Conservation (phyloP, 2,329 filamentous ascomycete genomes). For the Neofusicoccum sp. region DNA sequence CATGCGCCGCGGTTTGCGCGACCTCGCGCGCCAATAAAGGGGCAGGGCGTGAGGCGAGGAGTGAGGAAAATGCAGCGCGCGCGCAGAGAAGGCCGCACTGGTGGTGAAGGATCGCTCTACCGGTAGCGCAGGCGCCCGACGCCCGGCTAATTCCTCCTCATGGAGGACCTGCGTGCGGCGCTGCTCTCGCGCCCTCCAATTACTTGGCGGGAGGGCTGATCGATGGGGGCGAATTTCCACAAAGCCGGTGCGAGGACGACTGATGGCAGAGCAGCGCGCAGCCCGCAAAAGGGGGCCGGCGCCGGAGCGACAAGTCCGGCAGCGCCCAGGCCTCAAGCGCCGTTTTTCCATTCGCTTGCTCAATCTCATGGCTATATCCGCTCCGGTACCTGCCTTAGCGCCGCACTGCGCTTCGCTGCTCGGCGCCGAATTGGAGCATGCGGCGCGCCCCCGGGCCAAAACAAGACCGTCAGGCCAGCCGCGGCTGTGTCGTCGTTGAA, state of each 20-base stretch:
- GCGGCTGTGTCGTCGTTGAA: too few relatives aligned
- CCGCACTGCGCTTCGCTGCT: neutral
- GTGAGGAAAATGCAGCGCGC: too few relatives aligned
- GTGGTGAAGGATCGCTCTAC: too few relatives aligned
- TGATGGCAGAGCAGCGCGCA: neutral
- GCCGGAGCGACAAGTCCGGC: neutral
- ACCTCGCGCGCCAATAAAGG: neutral
- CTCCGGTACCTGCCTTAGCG: slow-evolving; percentile 2
- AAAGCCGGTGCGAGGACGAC: neutral
- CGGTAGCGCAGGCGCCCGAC: too few relatives aligned
- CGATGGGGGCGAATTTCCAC: too few relatives aligned
- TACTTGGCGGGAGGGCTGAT: neutral
- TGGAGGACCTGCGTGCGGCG: neutral
- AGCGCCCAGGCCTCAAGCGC: too few relatives aligned
- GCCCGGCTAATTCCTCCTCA: too few relatives aligned
- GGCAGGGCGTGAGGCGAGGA: neutral
- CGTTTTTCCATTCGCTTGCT: neutral
- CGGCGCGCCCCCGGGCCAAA: too few relatives aligned
- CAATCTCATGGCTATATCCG: neutral
- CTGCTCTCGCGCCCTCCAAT: neutral
- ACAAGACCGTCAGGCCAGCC: too few relatives aligned
- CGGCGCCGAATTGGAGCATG: neutral
- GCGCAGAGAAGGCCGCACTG: too few relatives aligned
- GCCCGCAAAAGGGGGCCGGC: neutral
- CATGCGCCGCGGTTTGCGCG: neutral